phyloP scores from a whole-genome alignment of 768 basidiomycete genomes.

The Paxillus ammoniavirescens region DNA sequence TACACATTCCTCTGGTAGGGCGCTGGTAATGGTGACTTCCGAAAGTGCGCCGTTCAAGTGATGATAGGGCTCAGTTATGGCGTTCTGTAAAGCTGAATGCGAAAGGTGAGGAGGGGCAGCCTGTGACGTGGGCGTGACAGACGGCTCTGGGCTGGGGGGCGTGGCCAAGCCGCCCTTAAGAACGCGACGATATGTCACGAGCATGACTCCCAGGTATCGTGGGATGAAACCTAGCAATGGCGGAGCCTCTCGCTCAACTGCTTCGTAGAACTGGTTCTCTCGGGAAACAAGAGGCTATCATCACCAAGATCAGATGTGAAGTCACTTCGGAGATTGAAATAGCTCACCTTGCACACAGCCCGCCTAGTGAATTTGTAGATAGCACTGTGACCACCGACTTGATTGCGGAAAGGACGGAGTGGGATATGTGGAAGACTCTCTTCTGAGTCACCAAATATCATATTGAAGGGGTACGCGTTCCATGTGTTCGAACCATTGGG shows the following conservation, averaged over 20 bases:
- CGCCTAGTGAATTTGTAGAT: conserved; percentile 98
- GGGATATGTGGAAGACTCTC: conserved; percentile 84
- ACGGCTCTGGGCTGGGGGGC: conserved; percentile 16
- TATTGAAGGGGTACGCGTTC: conserved; percentile 36
- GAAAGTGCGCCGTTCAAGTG: conserved; percentile 2
- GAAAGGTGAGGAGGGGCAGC: conserved; percentile 20
- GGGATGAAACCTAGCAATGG: conserved; percentile 93
- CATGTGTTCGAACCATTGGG: conserved; percentile 14
- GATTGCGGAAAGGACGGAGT: conserved; percentile 92
- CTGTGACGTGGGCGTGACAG: conserved; percentile 11
- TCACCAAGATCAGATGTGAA: conserved; percentile 12
- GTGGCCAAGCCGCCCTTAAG: conserved; percentile 38
- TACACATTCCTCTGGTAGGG: conserved; percentile 27
- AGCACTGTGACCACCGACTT: conserved; percentile 95
- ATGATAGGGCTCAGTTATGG: conserved; percentile 25
- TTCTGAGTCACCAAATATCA: conserved; percentile 47
- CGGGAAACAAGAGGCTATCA: conserved; percentile 89
- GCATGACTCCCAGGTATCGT: conserved; percentile 98
- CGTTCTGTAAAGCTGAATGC: conserved; percentile 27
- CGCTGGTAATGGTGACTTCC: background rate
- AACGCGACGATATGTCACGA: conserved; percentile 91
- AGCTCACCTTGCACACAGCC: conserved; percentile 94
- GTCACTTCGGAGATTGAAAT: background rate
- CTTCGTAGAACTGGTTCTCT: conserved; percentile 97
- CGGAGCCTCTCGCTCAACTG: conserved; percentile 91